A percentile compares a stretch with the other conserved stretches of the same genome.
phyloP scores from a whole-genome alignment of 2,329 filamentous ascomycete genomes.

The Dactylonectria estremocensis region DNA sequence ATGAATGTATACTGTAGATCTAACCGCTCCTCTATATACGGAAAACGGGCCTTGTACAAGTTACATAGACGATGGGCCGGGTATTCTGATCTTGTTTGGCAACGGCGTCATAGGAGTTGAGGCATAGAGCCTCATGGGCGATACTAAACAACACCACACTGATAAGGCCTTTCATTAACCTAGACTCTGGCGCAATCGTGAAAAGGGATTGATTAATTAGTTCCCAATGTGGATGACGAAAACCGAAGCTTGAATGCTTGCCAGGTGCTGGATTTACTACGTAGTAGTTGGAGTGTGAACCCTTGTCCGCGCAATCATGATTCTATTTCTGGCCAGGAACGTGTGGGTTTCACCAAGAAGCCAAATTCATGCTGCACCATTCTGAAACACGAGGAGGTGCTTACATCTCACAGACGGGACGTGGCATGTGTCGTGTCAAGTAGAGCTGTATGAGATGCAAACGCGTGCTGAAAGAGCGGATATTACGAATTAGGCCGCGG shows the following conservation, averaged over 20 bases:
- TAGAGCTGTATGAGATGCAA: slow-evolving; percentile 14
- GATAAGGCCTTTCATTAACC: slow-evolving; percentile 18
- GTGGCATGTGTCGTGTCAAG: slow-evolving; percentile 20
- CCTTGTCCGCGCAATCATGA: background rate
- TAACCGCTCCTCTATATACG: slow-evolving; percentile 6
- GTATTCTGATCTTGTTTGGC: slow-evolving; percentile 1
- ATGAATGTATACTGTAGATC: slow-evolving; percentile 21
- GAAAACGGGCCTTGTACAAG: slow-evolving; percentile 11
- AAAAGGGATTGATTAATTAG: background rate
- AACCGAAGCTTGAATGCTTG: background rate
- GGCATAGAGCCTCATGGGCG: slow-evolving; percentile 23
- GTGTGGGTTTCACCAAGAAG: slow-evolving; percentile 18
- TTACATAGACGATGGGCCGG: slow-evolving; percentile 21
- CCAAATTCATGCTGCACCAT: slow-evolving; percentile 11
- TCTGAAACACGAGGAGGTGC: slow-evolving; percentile 22
- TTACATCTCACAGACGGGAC: slow-evolving; percentile 9
- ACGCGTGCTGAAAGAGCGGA: background rate
- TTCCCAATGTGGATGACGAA: background rate
- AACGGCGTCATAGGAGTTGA: slow-evolving; percentile 22
- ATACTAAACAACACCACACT: slow-evolving; percentile 13
- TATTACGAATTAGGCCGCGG: background rate
- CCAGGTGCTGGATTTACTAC: background rate
- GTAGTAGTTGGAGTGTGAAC: slow-evolving; percentile 16
- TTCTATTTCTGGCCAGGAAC: slow-evolving; percentile 25
- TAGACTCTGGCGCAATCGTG: background rate